Conservation (phyloP, 2,329 filamentous ascomycete species). For the Fusarium miscanthi region DNA sequence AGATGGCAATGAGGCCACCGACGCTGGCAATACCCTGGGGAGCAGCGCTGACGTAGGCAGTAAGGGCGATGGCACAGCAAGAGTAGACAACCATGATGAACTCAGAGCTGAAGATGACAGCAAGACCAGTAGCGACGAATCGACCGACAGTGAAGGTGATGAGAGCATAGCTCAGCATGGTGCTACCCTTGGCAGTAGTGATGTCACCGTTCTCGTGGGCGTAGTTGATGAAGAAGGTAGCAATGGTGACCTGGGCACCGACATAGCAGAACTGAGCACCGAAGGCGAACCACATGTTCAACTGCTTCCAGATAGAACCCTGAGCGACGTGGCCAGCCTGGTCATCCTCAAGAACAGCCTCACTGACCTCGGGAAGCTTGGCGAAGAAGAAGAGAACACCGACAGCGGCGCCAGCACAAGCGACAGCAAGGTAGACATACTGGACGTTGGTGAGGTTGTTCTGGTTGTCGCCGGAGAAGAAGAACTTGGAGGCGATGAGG, state of each 20-base stretch:
- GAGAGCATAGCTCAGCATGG: slow-evolving; percentile 79
- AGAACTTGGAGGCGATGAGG: slow-evolving; percentile 76
- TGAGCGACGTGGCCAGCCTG: slow-evolving; percentile 62
- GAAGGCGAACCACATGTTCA: slow-evolving; percentile 79
- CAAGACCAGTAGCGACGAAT: slow-evolving; percentile 74
- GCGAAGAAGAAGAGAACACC: slow-evolving; percentile 74
- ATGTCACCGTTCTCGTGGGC: slow-evolving; percentile 67
- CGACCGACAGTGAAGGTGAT: slow-evolving; percentile 79
- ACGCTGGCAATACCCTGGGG: slow-evolving; percentile 58
- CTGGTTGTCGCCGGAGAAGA: slow-evolving; percentile 72
- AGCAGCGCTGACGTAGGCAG: slow-evolving; percentile 59
- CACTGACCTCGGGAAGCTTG: slow-evolving; percentile 77
- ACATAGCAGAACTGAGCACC: slow-evolving; percentile 83
- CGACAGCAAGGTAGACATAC: slow-evolving; percentile 80
- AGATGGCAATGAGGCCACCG: slow-evolving; percentile 74
- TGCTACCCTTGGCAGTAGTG: slow-evolving; percentile 62
- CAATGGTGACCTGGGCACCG: slow-evolving; percentile 75
- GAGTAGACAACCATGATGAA: slow-evolving; percentile 76
- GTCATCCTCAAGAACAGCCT: slow-evolving; percentile 53
- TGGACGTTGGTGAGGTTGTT: slow-evolving; percentile 74
- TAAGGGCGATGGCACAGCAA: slow-evolving; percentile 70
- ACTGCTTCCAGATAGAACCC: slow-evolving; percentile 76
- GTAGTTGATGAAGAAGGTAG: slow-evolving; percentile 79
- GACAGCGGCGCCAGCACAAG: slow-evolving; percentile 72
- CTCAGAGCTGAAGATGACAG: slow-evolving; percentile 70